Evolutionary conservation across 2,329 filamentous ascomycete genomes (phyloP).

Genomic region (Chrysosporium keratinophilum): DNA sequence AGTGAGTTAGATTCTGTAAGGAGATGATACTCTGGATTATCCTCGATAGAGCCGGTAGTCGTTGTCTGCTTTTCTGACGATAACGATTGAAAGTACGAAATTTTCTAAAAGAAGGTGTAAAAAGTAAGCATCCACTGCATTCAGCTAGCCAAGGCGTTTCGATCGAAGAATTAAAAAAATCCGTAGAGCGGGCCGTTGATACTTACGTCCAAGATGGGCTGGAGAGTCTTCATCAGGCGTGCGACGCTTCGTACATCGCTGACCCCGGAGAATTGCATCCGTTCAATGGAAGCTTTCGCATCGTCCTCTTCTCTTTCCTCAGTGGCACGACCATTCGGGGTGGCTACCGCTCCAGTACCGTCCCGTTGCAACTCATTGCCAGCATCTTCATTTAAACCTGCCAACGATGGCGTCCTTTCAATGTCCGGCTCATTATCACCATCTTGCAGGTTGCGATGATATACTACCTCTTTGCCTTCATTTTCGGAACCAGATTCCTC

Average conservation of each 20-base stretch:
- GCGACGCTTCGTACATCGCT: constrained; percentile 72
- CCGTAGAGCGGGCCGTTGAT: constrained; percentile 10
- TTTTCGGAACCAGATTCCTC: constrained; percentile 73
- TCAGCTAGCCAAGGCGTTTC: constrained; percentile 20
- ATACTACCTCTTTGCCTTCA: constrained; percentile 49
- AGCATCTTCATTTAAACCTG: constrained; percentile 20
- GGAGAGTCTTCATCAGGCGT: constrained; percentile 67
- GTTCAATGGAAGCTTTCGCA: constrained; percentile 68
- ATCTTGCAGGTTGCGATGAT: constrained; percentile 30
- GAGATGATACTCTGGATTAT: constrained; percentile 83
- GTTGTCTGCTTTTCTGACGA: constrained; percentile 53
- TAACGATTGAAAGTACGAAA: constrained; percentile 62
- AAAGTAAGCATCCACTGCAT: constrained; percentile 55
- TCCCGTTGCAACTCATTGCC: constrained; percentile 15
- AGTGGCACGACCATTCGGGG: constrained; percentile 17
- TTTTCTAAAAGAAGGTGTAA: constrained; percentile 57
- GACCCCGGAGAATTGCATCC: constrained; percentile 63
- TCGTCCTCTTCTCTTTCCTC: constrained; percentile 53
- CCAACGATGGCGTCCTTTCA: constrained; percentile 19
- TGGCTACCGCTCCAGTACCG: not conserved
- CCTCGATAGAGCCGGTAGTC: constrained; percentile 72
- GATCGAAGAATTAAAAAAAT: not conserved
- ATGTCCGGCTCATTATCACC: constrained; percentile 11
- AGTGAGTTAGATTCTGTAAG: constrained; percentile 80
- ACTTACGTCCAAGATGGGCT: constrained; percentile 74